phyloP scores from a whole-genome alignment of 1,284 basidiomycete species.

The Chondrostereum purpureum region DNA sequence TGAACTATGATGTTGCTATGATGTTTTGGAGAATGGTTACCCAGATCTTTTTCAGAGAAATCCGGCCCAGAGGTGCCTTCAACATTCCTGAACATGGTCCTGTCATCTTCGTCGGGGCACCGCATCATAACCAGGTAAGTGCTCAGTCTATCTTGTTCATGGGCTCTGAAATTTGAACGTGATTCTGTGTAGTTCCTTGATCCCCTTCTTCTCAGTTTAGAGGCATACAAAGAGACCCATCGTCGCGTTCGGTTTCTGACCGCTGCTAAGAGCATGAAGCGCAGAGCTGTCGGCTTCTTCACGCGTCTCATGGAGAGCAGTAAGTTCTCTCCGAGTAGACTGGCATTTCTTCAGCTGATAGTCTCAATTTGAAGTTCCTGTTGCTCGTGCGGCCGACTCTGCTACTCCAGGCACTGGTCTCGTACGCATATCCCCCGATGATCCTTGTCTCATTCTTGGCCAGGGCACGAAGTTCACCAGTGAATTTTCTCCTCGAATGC shows the following conservation, averaged over 20 bases:
- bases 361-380: constrained; percentile 63
- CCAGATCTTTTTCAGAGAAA: constrained; percentile 96
- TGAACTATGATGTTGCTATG: constrained; percentile 58
- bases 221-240: constrained; percentile 82
- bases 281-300: constrained; percentile 78
- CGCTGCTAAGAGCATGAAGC: constrained; percentile 89
- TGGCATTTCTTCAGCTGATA: constrained; percentile 6
- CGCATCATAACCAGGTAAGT: constrained; percentile 90
- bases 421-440: constrained; percentile 67
- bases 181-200: constrained; percentile 78
- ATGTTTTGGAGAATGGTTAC: constrained; percentile 81
- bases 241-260: constrained; percentile 86
- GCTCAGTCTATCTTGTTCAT: constrained; percentile 5
- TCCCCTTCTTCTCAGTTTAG: constrained; percentile 82
- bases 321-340: constrained; percentile 37
- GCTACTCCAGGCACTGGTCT: constrained; percentile 77
- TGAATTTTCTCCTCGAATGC: constrained; percentile 77
- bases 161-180: constrained; percentile 5
- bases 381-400: constrained; percentile 86
- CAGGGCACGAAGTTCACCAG: constrained; percentile 74
- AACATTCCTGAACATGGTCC: constrained; percentile 91
- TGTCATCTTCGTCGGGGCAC: constrained; percentile 94
- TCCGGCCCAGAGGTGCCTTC: constrained; percentile 91
- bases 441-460: constrained; percentile 77
- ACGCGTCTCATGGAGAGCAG: constrained; percentile 87